These are phyloP conservation scores for Alternaria longipes DNA, from an alignment of 2,329 filamentous ascomycete species.

Conservation along the genomic window DNA sequence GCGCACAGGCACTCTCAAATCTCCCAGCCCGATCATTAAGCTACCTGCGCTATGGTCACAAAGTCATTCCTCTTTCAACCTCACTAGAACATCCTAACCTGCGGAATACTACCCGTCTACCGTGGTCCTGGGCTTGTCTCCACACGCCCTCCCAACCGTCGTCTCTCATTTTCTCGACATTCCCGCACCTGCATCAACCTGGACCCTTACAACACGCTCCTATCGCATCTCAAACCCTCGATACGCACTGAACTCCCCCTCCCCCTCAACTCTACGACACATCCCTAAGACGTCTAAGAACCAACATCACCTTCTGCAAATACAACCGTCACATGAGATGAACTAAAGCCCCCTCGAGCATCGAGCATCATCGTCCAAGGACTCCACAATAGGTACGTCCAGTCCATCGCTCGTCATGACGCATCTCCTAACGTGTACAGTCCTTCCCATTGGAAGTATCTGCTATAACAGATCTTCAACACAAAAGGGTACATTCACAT, in stretches of 20 bases:
- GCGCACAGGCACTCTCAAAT: conserved; percentile 48
- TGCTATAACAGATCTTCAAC: conserved; percentile 18
- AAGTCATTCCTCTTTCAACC: conserved; percentile 50
- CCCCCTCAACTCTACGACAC: conserved; percentile 34
- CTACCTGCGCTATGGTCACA: conserved; percentile 51
- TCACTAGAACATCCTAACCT: conserved; percentile 51
- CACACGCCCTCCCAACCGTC: conserved; percentile 53
- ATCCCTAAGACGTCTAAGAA: conserved; percentile 21
- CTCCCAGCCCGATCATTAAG: conserved; percentile 48
- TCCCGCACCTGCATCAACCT: conserved; percentile 51
- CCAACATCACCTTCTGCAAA: conserved; percentile 16
- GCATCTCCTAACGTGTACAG: conserved; percentile 26
- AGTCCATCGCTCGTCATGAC: neutral
- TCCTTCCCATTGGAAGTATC: conserved; percentile 23
- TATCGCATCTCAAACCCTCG: conserved; percentile 47
- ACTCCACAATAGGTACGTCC: conserved; percentile 31
- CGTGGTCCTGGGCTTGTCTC: conserved; percentile 53
- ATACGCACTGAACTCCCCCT: conserved; percentile 49
- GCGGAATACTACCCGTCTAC: conserved; percentile 54
- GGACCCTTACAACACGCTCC: conserved; percentile 51
- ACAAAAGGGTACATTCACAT: conserved; percentile 27
- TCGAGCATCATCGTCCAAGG: conserved; percentile 23
- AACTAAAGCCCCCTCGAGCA: conserved; percentile 30
- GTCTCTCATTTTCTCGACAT: conserved; percentile 53
- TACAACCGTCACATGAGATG: conserved; percentile 44